phyloP scores from a whole-genome alignment of 2,329 filamentous ascomycete species.

The Epichloe aotearoae region DNA sequence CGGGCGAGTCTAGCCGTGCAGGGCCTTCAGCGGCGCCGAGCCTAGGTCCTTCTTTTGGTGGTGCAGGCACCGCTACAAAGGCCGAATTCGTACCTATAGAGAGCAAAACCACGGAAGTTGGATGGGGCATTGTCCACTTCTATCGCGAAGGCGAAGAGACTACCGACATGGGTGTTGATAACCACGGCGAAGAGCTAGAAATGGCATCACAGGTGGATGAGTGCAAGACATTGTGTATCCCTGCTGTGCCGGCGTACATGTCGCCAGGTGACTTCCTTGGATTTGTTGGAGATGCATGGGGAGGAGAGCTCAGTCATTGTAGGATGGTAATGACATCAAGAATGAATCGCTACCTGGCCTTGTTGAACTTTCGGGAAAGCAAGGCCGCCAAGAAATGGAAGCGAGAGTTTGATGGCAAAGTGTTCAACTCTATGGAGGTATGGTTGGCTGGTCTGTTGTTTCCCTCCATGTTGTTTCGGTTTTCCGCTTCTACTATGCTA shows the following conservation, averaged over 20 bases:
- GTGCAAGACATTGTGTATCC: slow-evolving; percentile 81
- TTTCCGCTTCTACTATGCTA: slow-evolving; percentile 5
- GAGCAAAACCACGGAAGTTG: slow-evolving; percentile 60
- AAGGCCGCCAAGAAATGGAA: slow-evolving; percentile 68
- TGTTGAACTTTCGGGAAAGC: slow-evolving; percentile 81
- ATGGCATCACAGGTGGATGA: slow-evolving; percentile 33
- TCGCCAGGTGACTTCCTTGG: slow-evolving; percentile 82
- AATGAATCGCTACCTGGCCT: slow-evolving; percentile 84
- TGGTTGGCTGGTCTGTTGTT: slow-evolving; percentile 3
- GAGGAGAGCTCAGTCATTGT: slow-evolving; percentile 81
- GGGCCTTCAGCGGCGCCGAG: slow-evolving; percentile 36
- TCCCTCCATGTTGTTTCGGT: neutral
- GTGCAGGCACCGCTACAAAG: slow-evolving; percentile 65
- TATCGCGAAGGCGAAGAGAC: slow-evolving; percentile 78
- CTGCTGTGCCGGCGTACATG: slow-evolving; percentile 89
- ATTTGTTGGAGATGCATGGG: slow-evolving; percentile 79
- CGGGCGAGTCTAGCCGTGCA: slow-evolving; percentile 24
- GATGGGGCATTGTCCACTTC: slow-evolving; percentile 88
- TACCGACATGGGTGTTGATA: slow-evolving; percentile 24
- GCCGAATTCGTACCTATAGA: slow-evolving; percentile 63
- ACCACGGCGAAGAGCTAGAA: slow-evolving; percentile 17
- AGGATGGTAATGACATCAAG: slow-evolving; percentile 82
- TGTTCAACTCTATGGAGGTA: slow-evolving; percentile 86
- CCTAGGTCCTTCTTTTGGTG: slow-evolving; percentile 40
- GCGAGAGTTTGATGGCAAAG: slow-evolving; percentile 77